Percentiles rank a stretch among this genome's conserved stretches.
These are phyloP conservation scores for Populus hybrid DNA, from an alignment of 441 rosid species.

Conservation along the genomic window DNA sequence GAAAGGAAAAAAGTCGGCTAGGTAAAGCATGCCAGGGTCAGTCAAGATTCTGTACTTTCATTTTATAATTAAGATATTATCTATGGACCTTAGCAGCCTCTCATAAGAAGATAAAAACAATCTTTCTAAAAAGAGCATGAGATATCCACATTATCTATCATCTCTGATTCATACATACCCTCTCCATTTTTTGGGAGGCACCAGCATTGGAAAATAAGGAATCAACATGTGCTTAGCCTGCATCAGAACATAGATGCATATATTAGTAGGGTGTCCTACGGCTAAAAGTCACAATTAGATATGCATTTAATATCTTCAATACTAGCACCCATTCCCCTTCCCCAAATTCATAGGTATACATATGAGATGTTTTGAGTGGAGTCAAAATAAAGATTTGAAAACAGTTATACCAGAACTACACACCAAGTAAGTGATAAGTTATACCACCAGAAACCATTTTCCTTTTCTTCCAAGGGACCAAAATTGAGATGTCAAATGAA, in stretches of 20 bases:
- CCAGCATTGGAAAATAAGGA: slow-evolving; percentile 90
- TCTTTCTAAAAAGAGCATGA: background rate
- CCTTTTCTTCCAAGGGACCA: background rate
- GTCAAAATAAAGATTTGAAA: background rate
- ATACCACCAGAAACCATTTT: background rate
- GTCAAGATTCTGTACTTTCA: background rate
- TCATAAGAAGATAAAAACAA: background rate
- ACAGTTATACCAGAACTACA: background rate
- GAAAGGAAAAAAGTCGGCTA: background rate
- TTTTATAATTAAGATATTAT: no score
- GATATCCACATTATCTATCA: slow-evolving; percentile 5
- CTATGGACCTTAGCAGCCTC: background rate
- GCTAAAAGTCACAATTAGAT: background rate
- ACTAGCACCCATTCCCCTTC: background rate
- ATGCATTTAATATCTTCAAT: background rate
- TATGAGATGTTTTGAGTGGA: slow-evolving; percentile 3
- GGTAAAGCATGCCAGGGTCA: background rate
- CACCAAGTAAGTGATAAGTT: background rate
- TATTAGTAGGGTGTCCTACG: background rate
- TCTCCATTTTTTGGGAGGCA: slow-evolving; percentile 94
- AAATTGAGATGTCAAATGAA: background rate
- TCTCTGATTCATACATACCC: slow-evolving; percentile 48
- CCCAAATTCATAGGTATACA: background rate
- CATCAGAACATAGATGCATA: slow-evolving; percentile 26
- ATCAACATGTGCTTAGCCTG: slow-evolving; percentile 89